A percentile compares a stretch with the other conserved stretches of the same genome.
phyloP scores from a whole-genome alignment of 139 green algal genomes.

The Mesotaenium endlicherianum region DNA sequence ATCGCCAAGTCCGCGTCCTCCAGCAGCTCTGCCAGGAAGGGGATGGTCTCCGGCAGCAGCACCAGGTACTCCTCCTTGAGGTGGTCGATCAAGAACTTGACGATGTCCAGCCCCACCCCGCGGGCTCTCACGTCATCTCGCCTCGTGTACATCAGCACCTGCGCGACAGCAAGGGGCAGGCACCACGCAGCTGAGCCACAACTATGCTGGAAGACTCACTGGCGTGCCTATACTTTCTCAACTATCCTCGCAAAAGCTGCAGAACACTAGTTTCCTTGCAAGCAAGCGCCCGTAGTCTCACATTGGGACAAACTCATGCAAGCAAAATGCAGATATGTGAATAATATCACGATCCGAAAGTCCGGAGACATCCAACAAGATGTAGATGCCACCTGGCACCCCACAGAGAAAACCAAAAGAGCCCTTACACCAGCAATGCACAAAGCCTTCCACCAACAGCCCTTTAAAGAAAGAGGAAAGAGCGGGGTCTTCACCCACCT shows the following conservation, averaged over 20 bases:
- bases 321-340: too few relatives aligned
- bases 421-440: too few relatives aligned
- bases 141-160: conserved; percentile 45
- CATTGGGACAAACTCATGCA: too few relatives aligned
- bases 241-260: neutral
- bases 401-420: too few relatives aligned
- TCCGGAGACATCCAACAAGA: too few relatives aligned
- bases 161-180: neutral
- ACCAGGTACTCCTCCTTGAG: conserved; percentile 84
- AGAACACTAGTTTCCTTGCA: too few relatives aligned
- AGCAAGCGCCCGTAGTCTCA: too few relatives aligned
- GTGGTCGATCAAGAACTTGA: conserved; percentile 38
- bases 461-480: too few relatives aligned
- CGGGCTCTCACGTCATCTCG: conserved; percentile 9
- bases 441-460: too few relatives aligned
- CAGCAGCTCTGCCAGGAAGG: conserved; percentile 86
- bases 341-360: too few relatives aligned
- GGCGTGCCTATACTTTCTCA: neutral
- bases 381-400: too few relatives aligned
- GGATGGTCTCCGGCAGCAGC: conserved; percentile 76
- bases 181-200: neutral
- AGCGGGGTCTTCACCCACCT: conserved; percentile 24
- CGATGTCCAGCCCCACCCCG: neutral
- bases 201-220: neutral
- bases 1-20: conserved; percentile 77